Evolutionary conservation across 2,329 filamentous ascomycete species (phyloP).

Genomic region (Verticillium klebahnii): DNA sequence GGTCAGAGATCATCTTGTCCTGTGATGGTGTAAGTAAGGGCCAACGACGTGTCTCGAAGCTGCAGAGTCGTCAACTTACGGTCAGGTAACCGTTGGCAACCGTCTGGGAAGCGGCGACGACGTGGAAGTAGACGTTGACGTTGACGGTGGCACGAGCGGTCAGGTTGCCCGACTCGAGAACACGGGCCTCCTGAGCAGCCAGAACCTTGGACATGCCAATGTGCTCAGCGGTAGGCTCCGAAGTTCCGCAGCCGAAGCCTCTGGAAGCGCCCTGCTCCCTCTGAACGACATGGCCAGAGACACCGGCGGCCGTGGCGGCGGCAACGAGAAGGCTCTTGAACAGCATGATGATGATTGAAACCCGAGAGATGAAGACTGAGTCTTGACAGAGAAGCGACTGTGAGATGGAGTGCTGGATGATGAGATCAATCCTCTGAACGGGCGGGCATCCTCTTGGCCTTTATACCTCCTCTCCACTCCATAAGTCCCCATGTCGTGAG

Average conservation of each 20-base stretch:
- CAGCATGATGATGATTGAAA: not conserved
- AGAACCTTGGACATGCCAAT: not conserved
- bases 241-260: not conserved
- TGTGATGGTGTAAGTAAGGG: not conserved
- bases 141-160: not conserved
- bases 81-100: not conserved
- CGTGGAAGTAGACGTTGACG: not conserved
- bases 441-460: not conserved
- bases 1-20: conserved; percentile 25
- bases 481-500: not conserved
- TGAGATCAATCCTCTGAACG: not conserved
- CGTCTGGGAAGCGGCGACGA: not conserved
- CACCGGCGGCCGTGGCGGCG: not conserved
- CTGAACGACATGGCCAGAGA: not conserved
- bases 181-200: not conserved
- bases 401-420: not conserved
- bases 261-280: not conserved
- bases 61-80: not conserved
- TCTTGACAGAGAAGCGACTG: not conserved
- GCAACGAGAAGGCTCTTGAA: not conserved
- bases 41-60: not conserved
- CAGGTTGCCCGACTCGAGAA: not conserved
- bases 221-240: not conserved
- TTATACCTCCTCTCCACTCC: not conserved
- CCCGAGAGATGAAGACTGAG: not conserved